Conservation (phyloP, 345 rosid species). For the Citrus sinensis region DVS_A1.0 CM039169.1:30421501-30422000, state of each 20-base stretch:
- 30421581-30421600: conserved; percentile 75
- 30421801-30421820: conserved; percentile 93
- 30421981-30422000: conserved; percentile 3
- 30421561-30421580: conserved; percentile 78
- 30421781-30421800: conserved; percentile 83
- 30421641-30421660: conserved; percentile 67
- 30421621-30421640: conserved; percentile 82
- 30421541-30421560: conserved; percentile 75
- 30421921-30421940: not conserved
- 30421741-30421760: conserved; percentile 80
- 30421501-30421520: conserved; percentile 91
- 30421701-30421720: conserved; percentile 68
- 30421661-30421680: conserved; percentile 26
- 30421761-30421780: conserved; percentile 66
- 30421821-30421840: conserved; percentile 68
- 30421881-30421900: conserved; percentile 43
- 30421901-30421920: conserved; percentile 32
- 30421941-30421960: conserved; percentile 11
- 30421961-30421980: conserved; percentile 4
- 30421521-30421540: conserved; percentile 69
- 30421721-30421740: conserved; percentile 88
- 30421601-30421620: conserved; percentile 67
- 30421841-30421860: conserved; percentile 18
- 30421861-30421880: conserved; percentile 17
- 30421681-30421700: conserved; percentile 20